These are phyloP conservation scores for Pharnaceum exiguum DNA, from an alignment of 148 eudicot species.

Conservation along the genomic window DNA sequence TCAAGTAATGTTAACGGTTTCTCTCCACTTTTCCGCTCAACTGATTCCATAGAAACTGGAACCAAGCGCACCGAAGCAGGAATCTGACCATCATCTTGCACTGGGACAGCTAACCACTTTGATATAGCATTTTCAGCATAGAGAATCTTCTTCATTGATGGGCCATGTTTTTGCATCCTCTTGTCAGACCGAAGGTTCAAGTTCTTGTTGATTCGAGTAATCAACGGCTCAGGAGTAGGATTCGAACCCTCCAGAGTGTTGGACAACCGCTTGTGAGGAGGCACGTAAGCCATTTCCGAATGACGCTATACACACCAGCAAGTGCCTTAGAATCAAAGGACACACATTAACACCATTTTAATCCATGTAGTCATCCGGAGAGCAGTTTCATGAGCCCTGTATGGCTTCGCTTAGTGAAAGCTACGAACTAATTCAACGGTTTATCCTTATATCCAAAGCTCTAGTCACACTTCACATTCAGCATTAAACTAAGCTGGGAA, in stretches of 20 bases:
- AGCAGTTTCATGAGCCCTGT: not conserved
- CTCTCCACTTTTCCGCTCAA: not conserved
- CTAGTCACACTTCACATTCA: too few relatives aligned
- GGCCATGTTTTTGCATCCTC: not conserved
- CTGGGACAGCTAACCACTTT: constrained; percentile 13
- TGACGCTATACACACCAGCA: not conserved
- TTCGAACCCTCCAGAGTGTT: not conserved
- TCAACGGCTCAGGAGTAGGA: constrained; percentile 4
- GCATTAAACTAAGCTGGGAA: too few relatives aligned
- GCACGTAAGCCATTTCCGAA: constrained; percentile 14
- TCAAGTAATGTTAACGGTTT: constrained; percentile 6
- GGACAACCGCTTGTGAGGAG: constrained; percentile 23
- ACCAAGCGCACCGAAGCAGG: constrained; percentile 9
- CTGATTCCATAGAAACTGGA: constrained; percentile 4
- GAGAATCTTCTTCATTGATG: not conserved
- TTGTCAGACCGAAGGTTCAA: not conserved
- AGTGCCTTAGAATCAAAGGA: constrained; percentile 1
- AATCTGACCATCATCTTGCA: constrained; percentile 7
- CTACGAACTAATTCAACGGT: too few relatives aligned
- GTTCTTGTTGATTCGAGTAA: constrained; percentile 5
- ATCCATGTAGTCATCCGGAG: not conserved
- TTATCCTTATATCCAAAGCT: too few relatives aligned
- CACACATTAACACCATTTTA: not conserved
- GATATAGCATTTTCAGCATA: constrained; percentile 14
- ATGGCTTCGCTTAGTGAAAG: too few relatives aligned